Base-by-base conservation (phyloP, 805 yeast species). In the Kazachstania martiniae region DNA sequence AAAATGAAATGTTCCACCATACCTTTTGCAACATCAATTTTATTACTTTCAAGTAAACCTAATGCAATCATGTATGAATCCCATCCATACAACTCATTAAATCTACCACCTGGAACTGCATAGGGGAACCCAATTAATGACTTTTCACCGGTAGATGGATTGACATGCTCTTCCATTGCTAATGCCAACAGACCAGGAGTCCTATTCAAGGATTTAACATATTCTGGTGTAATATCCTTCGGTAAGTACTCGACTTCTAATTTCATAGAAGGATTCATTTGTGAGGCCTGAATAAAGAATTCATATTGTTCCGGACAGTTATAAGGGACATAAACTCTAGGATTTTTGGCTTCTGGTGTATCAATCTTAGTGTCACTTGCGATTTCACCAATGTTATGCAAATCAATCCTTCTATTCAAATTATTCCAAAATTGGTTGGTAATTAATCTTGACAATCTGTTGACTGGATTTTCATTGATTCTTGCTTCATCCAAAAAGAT, bases 51-150 rank as follows among this genome's bases (percentile, higher is more conserved):
- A 16, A 89, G 54, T 25, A 89, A 63, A 1, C 97, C 97, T 12
- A 86, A 56, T 0, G 89, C 71, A 50, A 78, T 86, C 79, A 89
- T 82, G 51, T 89, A 89, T 2, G 95, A 85, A 54, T 89, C 98
- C 98, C 98, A 89, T 8, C 97, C 97, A 50, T 89, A 89, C 36
- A 85, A 69, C 59, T 89, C 98, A 59, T 89, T 89, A 59, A 89
- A 89, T 41, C 98, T 65, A 13, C 97, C 97, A 10, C 98, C 98
- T 1, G 98, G 98, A 18, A 89, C 96, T 13, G 84, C 80, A 56
- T 87, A 89, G 0, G 94, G 94, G 47, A 69, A 74, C n/a, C 85
- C 83, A 23, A 68, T 62, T 28, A 79, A 43, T 9, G 66, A 62
- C 10, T 50, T 51, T 21, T 70, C 69, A 33, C 73, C 70, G 1